A percentile compares a stretch with the other conserved stretches of the same genome.
phyloP scores from a whole-genome alignment of 306 rosid genomes.

The Gastrolobium villosum region DNA sequence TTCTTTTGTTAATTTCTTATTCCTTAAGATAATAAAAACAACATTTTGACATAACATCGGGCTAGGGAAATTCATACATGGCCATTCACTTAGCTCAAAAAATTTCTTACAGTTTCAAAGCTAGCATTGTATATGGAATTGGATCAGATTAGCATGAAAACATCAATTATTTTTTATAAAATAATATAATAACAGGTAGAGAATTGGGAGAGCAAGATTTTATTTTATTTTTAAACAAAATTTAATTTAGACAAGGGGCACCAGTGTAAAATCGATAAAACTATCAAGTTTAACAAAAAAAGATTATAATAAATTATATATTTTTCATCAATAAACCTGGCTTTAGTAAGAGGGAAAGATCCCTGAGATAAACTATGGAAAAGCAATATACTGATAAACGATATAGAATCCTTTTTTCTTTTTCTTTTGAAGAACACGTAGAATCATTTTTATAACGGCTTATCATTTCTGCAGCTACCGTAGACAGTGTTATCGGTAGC shows the following conservation, averaged over 20 bases:
- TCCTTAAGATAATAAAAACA: not conserved
- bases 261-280: no score
- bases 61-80: not conserved
- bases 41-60: not conserved
- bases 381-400: not conserved
- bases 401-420: not conserved
- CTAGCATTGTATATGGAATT: not conserved
- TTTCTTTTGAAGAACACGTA: not conserved
- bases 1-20: not conserved
- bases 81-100: not conserved
- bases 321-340: not conserved
- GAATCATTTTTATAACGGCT: no score
- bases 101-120: not conserved
- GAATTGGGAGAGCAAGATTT: not conserved
- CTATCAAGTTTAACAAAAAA: not conserved
- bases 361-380: not conserved
- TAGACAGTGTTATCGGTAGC: no score
- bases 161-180: not conserved
- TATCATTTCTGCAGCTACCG: no score
- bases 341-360: not conserved
- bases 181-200: not conserved
- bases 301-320: not conserved
- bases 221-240: not conserved
- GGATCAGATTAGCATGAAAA: slow-evolving; percentile 7
- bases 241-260: no score